Evolutionary conservation across 345 rosid species (phyloP).

Genomic region (Jatropha curcas): DNA sequence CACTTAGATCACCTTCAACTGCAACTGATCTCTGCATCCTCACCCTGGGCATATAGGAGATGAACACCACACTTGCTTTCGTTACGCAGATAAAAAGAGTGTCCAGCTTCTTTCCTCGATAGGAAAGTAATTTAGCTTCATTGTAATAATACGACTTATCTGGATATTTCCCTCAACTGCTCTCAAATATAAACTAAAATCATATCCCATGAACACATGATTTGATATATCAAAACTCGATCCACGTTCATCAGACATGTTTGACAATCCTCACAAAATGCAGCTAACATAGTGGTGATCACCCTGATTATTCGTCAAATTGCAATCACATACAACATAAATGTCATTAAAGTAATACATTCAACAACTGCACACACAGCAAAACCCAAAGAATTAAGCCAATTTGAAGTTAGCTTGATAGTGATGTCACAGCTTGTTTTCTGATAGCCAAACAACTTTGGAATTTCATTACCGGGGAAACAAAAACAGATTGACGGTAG

Average conservation of each 20-base stretch:
- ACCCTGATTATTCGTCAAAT: neutral
- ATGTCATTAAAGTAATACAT: neutral
- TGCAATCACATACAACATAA: neutral
- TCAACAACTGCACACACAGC: conserved; percentile 13
- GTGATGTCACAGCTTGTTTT: neutral
- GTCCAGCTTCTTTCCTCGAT: neutral
- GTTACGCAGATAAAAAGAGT: neutral
- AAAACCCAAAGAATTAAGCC: conserved; percentile 12
- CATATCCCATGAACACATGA: neutral
- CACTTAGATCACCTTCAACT: too few species aligned
- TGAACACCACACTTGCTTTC: neutral
- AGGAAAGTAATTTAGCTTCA: neutral
- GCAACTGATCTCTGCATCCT: neutral
- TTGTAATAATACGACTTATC: neutral
- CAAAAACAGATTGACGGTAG: neutral
- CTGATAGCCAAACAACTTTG: conserved; percentile 13
- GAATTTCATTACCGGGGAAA: conserved; percentile 10
- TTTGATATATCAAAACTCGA: neutral
- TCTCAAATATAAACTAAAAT: neutral
- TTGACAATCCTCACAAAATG: neutral
- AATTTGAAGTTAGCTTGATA: conserved; percentile 4
- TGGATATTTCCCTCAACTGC: neutral
- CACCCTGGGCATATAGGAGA: neutral
- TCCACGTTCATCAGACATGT: neutral
- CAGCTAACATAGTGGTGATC: neutral